These are phyloP conservation scores for Cucumis melo DNA, from an alignment of 306 rosid genomes.

Conservation along the genomic window DNA sequence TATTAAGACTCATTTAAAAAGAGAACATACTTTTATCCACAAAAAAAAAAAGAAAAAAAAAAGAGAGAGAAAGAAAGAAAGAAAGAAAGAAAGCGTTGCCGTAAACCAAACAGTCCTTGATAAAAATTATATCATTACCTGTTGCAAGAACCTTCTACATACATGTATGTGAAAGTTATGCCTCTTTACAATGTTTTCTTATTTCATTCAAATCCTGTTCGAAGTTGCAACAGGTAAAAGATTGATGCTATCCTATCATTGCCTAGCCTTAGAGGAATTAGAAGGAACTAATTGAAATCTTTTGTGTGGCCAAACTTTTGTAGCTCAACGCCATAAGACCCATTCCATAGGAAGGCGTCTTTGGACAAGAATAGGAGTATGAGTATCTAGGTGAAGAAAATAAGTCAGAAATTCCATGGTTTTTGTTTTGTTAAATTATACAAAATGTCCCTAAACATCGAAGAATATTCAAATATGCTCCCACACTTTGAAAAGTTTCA, in stretches of 20 bases:
- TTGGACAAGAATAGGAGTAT: background rate
- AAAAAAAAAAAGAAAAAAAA: background rate
- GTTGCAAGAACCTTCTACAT: no score
- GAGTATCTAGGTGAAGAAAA: background rate
- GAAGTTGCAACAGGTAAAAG: background rate
- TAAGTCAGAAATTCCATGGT: background rate
- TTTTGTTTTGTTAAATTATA: background rate
- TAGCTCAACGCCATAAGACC: background rate
- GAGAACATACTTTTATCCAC: background rate
- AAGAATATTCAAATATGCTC: no score
- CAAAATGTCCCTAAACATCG: no score
- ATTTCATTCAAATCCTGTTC: background rate
- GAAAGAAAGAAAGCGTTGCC: background rate
- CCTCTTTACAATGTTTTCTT: no score
- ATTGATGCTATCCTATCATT: background rate
- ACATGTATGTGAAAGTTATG: no score
- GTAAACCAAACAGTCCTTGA: background rate
- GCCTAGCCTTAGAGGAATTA: background rate
- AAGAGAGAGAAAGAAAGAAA: background rate
- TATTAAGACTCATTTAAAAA: background rate
- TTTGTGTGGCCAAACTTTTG: background rate
- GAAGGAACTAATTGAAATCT: background rate
- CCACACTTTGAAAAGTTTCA: no score
- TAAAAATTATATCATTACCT: background rate
- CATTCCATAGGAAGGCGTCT: background rate